A percentile compares a stretch with the other conserved stretches of the same genome.
Conservation (phyloP, 495 filamentous ascomycete species). For the Pseudotulostoma volvatum region DNA sequence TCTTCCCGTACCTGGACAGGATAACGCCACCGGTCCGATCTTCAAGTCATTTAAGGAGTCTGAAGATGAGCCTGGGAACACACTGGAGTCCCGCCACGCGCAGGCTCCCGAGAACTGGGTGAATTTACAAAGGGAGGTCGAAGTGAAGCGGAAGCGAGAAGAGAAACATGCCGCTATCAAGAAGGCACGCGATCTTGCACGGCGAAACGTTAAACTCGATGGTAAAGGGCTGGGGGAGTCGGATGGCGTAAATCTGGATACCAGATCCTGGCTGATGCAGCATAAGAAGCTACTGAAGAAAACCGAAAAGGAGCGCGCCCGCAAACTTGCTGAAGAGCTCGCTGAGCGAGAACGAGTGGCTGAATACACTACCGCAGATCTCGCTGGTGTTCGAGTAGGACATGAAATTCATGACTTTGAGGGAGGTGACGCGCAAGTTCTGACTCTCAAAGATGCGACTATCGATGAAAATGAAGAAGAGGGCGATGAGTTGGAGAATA, state of each 20-base stretch:
- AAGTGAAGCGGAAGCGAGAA: slow-evolving; percentile 59
- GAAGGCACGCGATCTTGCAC: slow-evolving; percentile 70
- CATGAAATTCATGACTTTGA: slow-evolving; percentile 70
- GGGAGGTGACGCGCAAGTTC: slow-evolving; percentile 57
- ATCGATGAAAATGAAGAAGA: slow-evolving; percentile 78
- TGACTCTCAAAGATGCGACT: slow-evolving; percentile 80
- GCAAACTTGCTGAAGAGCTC: slow-evolving; percentile 59
- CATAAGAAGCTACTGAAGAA: slow-evolving; percentile 86
- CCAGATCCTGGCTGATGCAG: slow-evolving; percentile 67
- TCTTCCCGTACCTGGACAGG: slow-evolving; percentile 58
- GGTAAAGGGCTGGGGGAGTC: slow-evolving; percentile 64
- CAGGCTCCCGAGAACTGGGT: slow-evolving; percentile 60
- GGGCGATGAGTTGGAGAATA: slow-evolving; percentile 79
- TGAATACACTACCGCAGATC: slow-evolving; percentile 61
- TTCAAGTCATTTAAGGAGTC: slow-evolving; percentile 40
- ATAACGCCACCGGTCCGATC: slow-evolving; percentile 30
- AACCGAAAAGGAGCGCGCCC: slow-evolving; percentile 56
- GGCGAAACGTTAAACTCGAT: slow-evolving; percentile 54
- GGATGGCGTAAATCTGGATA: slow-evolving; percentile 49
- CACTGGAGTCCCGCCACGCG: slow-evolving; percentile 64
- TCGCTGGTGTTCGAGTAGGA: slow-evolving; percentile 80
- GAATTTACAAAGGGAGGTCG: slow-evolving; percentile 40
- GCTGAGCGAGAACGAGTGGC: slow-evolving; percentile 42
- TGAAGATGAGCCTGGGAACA: slow-evolving; percentile 55
- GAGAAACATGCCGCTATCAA: slow-evolving; percentile 65